Evolutionary conservation across 176 grass and related monocot species (phyloP).

Genomic region (Sorghum bicolor): Sorghum_bicolor_NCBIv3 NC_012871.2:14081501-14082000

Average conservation of each 20-base stretch:
- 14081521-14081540: background rate
- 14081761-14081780: background rate
- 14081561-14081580: conserved; percentile 2
- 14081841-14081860: conserved; percentile 18
- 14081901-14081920: conserved; percentile 15
- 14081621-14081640: conserved; percentile 5
- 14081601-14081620: conserved; percentile 9
- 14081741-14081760: background rate
- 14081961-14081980: background rate
- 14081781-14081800: background rate
- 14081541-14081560: background rate
- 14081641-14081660: background rate
- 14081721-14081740: background rate
- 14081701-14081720: background rate
- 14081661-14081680: conserved; percentile 15
- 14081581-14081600: background rate
- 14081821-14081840: background rate
- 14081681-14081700: conserved; percentile 8
- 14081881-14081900: conserved; percentile 10
- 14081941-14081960: conserved; percentile 3
- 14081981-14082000: background rate
- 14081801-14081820: background rate
- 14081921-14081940: conserved; percentile 7
- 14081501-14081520: conserved; percentile 9
- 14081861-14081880: background rate